phyloP scores from a whole-genome alignment of 257 asterid genomes.

The Gynochthodes officinalis region DNA sequence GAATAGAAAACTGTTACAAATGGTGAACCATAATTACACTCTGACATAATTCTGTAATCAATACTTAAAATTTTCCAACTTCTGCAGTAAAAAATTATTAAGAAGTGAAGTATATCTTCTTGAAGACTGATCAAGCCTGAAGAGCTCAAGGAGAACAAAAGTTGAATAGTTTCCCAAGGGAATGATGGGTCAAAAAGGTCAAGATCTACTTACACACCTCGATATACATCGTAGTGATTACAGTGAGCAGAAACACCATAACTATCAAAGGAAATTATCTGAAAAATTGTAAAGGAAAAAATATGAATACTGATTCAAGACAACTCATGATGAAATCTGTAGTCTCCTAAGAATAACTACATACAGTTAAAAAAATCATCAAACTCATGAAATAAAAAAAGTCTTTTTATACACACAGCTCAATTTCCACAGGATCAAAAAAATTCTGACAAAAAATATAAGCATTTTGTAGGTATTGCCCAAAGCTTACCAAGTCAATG shows the following conservation, averaged over 20 bases:
- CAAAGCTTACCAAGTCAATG: slow-evolving; percentile 57
- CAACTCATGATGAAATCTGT: background rate
- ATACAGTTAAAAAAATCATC: background rate
- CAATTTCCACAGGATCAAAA: background rate
- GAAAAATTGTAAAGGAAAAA: slow-evolving; percentile 19
- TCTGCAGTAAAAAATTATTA: background rate
- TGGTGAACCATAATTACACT: background rate
- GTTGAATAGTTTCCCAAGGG: background rate
- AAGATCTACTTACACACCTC: slow-evolving; percentile 53
- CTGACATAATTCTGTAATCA: background rate
- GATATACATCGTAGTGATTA: slow-evolving; percentile 59
- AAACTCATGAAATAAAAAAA: background rate
- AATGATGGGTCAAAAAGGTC: background rate
- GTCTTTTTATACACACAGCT: background rate
- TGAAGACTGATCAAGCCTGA: background rate
- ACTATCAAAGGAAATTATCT: slow-evolving; percentile 80
- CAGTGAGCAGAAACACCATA: slow-evolving; percentile 94
- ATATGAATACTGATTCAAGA: background rate
- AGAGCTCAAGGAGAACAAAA: slow-evolving; percentile 6
- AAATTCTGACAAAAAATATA: slow-evolving; percentile 7
- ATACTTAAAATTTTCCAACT: background rate
- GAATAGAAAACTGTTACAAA: background rate
- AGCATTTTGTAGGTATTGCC: background rate
- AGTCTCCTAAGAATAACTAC: background rate
- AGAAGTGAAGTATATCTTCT: background rate